phyloP scores from a whole-genome alignment of 1,284 basidiomycete genomes.

The Clitocybe nebularis region DNA sequence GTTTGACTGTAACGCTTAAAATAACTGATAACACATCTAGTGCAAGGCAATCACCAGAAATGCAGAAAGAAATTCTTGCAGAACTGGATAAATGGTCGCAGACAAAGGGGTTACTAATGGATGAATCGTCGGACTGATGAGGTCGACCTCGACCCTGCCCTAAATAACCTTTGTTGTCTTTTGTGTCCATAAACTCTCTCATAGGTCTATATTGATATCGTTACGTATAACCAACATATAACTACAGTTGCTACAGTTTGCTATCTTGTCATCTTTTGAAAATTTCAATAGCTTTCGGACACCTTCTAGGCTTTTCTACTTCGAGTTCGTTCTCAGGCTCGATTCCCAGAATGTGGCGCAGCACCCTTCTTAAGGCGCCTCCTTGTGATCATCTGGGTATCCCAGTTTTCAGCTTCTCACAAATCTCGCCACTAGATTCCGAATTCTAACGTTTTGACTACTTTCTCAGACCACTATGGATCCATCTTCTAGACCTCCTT shows the following conservation, averaged over 20 bases:
- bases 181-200: too few species aligned
- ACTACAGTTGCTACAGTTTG: too few species aligned
- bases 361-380: neutral
- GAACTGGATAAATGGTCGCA: conserved; percentile 35
- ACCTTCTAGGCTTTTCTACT: too few species aligned
- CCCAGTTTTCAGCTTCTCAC: neutral
- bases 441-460: neutral
- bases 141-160: neutral
- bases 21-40: conserved; percentile 23
- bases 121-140: conserved; percentile 13
- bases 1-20: neutral
- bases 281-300: too few species aligned
- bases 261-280: too few species aligned
- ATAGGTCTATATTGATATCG: too few species aligned
- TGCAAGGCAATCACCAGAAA: conserved; percentile 36
- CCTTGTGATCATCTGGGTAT: neutral
- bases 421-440: too few species aligned
- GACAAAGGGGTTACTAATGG: conserved; percentile 10
- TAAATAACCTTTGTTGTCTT: neutral
- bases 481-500: conserved; percentile 5
- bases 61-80: conserved; percentile 40
- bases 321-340: too few species aligned
- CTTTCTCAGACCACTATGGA: neutral
- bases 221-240: too few species aligned
- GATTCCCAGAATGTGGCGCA: neutral